Conservation (phyloP, 2,329 filamentous ascomycete genomes). For the Fusarium verrucosum region DNA sequence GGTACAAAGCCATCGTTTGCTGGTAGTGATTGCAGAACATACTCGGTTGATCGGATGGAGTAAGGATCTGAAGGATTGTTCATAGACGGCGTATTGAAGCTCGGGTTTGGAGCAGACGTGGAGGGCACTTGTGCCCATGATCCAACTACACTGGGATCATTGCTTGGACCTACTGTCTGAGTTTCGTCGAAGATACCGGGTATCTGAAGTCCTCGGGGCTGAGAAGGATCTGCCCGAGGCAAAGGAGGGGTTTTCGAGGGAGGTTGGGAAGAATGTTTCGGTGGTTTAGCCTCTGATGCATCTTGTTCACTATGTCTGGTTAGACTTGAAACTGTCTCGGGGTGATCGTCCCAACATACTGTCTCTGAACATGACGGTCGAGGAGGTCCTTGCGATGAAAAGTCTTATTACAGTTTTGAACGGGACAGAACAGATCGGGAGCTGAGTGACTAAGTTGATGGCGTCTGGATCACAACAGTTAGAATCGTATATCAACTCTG, state of each 20-base stretch:
- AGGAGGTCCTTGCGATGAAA: constrained; percentile 69
- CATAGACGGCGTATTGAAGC: constrained; percentile 21
- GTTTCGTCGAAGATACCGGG: constrained; percentile 23
- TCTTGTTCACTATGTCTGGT: constrained; percentile 39
- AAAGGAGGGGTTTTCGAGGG: constrained; percentile 31
- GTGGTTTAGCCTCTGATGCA: background rate
- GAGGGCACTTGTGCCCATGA: constrained; percentile 39
- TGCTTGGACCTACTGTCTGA: constrained; percentile 15
- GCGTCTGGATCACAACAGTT: constrained; percentile 54
- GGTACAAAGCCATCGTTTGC: constrained; percentile 23
- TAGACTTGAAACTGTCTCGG: constrained; percentile 11
- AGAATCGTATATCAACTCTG: constrained; percentile 27
- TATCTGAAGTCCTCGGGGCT: constrained; percentile 35
- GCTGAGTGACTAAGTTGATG: constrained; percentile 69
- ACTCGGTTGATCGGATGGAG: constrained; percentile 32
- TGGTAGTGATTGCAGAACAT: constrained; percentile 37
- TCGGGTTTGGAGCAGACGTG: constrained; percentile 14
- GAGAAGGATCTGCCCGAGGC: constrained; percentile 19
- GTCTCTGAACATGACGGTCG: constrained; percentile 61
- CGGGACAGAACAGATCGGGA: constrained; percentile 61
- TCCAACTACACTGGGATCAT: constrained; percentile 19
- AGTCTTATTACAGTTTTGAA: constrained; percentile 63
- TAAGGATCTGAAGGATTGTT: constrained; percentile 35
- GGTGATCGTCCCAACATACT: constrained; percentile 44
- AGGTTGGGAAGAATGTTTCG: constrained; percentile 16